These are phyloP conservation scores for Coelastrella sp. DNA, from an alignment of 139 green algal species.

Conservation along the genomic window DNA sequence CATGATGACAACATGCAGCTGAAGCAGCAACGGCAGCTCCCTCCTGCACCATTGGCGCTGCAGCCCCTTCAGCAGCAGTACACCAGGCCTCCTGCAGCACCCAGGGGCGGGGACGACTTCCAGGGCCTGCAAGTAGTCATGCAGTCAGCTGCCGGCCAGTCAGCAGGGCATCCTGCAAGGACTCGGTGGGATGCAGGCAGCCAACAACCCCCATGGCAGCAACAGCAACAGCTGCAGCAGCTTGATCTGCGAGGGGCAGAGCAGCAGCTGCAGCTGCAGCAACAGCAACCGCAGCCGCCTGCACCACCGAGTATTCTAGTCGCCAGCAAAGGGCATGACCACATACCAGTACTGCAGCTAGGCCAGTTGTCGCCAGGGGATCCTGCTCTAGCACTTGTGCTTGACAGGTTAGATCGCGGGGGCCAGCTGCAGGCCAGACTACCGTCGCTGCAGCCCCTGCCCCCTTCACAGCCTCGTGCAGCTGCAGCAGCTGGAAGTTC, in stretches of 20 bases:
- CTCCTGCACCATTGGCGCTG: too few relatives aligned
- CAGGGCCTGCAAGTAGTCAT: too few relatives aligned
- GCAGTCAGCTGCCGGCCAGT: too few relatives aligned
- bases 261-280: slow-evolving; percentile 8
- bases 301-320: neutral
- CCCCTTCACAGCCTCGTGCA: neutral
- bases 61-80: neutral
- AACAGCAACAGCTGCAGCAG: neutral
- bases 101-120: too few relatives aligned
- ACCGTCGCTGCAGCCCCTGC: neutral
- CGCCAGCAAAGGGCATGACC: neutral
- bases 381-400: neutral
- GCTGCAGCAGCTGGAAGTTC: neutral
- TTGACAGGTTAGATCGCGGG: slow-evolving; percentile 1
- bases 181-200: neutral
- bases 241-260: neutral
- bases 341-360: slow-evolving; percentile 29
- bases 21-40: slow-evolving; percentile 13
- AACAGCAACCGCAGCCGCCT: slow-evolving; percentile 7
- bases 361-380: neutral
- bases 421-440: neutral
- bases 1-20: neutral
- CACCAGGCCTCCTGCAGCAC: neutral
- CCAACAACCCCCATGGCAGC: neutral
- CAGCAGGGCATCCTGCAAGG: neutral